Base-by-base conservation (phyloP, 2,329 filamentous ascomycete species). In the Hymenoscyphus infarciens region DNA sequence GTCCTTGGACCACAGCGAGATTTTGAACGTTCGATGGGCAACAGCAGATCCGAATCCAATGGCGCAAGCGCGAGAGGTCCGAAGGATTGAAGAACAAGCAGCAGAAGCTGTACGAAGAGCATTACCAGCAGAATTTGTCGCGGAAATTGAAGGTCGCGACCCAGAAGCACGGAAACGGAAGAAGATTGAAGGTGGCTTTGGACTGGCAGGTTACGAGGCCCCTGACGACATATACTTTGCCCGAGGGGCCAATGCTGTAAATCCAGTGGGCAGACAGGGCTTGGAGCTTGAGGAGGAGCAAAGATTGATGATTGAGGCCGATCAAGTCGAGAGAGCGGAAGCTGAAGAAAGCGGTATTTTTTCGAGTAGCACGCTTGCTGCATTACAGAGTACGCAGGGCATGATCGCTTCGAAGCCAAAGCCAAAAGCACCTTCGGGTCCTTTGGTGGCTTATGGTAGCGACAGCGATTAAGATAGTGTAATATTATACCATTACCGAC, bases 1-100 rank as follows among this genome's bases (percentile, higher is more conserved):
- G 77, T 86, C 87, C 0, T 81, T 99, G 31, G 95, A 99, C 72
- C 89, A 98, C 75, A 88, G 87, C 66, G 95, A 99, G 77, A 88
- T 97, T 25, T 79, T 99, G 29, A 99, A 99, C 75, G 93, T 99
- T 56, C 84, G 96, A 66, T 99, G 95, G 95, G 95, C 95, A 52
- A 99, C 95, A 0, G 90, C 92, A 6, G 95, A 99, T 74, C 95
- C 95, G 1, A 99, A 99, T 70, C 95, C 95, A 0, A 88, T 95
- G 80, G 92, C 94, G 1, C 92, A 97, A 75, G 96, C 96, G 67
- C 84, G 96, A 64, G 95, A 99, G 77, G 94, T 90, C 2, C 83
- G 89, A 45, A 83, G 89, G 49, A 89, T 99, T 64, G 95, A 99
- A 74, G 95, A 99, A 74, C 95, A 99, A 75, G 95, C 95, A 1